phyloP scores from a whole-genome alignment of 257 asterid genomes.

The Solanum pimpinellifolium region DNA sequence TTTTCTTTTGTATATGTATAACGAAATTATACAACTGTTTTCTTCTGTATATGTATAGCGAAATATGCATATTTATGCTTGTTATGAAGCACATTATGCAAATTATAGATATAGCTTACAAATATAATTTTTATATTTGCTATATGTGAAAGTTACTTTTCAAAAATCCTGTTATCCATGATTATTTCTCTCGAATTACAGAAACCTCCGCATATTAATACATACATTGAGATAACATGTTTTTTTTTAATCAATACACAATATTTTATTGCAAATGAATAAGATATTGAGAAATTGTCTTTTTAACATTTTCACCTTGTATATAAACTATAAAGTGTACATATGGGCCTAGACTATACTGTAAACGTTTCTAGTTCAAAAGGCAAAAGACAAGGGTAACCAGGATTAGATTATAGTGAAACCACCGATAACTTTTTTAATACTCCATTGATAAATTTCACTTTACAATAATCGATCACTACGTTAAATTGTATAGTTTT shows the following conservation, averaged over 20 bases:
- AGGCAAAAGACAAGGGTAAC: neutral
- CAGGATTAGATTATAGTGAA: neutral
- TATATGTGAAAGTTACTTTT: too few species aligned
- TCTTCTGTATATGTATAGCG: too few species aligned
- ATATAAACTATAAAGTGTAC: neutral
- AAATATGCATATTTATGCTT: too few species aligned
- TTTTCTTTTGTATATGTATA: too few species aligned
- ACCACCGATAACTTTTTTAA: neutral
- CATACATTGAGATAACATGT: neutral
- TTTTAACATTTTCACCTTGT: neutral
- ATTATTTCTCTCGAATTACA: neutral
- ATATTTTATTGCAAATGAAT: neutral
- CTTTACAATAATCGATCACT: neutral
- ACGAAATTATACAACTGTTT: too few species aligned
- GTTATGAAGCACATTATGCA: too few species aligned
- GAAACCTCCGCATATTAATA: too few species aligned
- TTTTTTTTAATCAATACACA: neutral
- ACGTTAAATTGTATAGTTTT: accelerated
- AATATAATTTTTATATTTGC: too few species aligned
- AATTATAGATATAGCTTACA: too few species aligned
- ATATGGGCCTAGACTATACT: neutral
- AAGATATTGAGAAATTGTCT: neutral
- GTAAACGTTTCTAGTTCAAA: neutral
- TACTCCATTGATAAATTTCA: neutral
- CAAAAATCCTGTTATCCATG: neutral